Conservation (phyloP, 169 alveolate species). For the Plasmodium blacklocki region DNA sequence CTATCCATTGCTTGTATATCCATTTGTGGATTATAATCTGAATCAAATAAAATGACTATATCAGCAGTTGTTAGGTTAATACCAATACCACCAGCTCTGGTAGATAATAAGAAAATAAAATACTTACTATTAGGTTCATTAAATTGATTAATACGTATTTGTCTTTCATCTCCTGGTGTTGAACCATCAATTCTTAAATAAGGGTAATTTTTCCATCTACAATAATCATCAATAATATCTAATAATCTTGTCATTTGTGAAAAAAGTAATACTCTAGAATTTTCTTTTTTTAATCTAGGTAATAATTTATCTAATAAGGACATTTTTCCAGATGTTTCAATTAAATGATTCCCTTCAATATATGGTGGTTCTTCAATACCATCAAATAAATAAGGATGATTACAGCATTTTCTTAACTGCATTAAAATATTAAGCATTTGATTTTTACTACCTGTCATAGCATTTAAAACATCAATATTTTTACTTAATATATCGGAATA, state of each 20-base stretch:
- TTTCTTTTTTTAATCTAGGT: slow-evolving; percentile 82
- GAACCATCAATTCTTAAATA: slow-evolving; percentile 98
- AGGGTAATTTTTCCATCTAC: slow-evolving; percentile 92
- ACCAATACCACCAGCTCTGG: slow-evolving; percentile 99
- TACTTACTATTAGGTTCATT: slow-evolving; percentile 92
- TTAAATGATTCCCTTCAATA: slow-evolving; percentile 93
- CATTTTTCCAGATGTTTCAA: slow-evolving; percentile 93
- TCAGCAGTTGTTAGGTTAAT: slow-evolving; percentile 97
- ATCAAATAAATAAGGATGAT: slow-evolving; percentile 96
- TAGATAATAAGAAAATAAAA: slow-evolving; percentile 93
- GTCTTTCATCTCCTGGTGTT: slow-evolving; percentile 97
- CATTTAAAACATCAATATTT: slow-evolving; percentile 85
- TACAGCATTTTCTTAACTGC: slow-evolving; percentile 99
- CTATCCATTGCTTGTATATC: slow-evolving; percentile 97
- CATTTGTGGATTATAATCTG: slow-evolving; percentile 99
- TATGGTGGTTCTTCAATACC: slow-evolving; percentile 93
- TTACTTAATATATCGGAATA: slow-evolving; percentile 93
- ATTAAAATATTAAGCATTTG: slow-evolving; percentile 97
- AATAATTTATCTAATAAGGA: slow-evolving; percentile 91
- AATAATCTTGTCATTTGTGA: slow-evolving; percentile 95
- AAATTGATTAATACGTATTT: slow-evolving; percentile 91
- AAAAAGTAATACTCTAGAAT: slow-evolving; percentile 92
- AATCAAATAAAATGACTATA: slow-evolving; percentile 96
- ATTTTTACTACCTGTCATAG: slow-evolving; percentile 77
- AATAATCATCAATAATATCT: slow-evolving; percentile 96